These are phyloP conservation scores for Alternaria sp. DNA, from an alignment of 2,329 filamentous ascomycete genomes.

Conservation along the genomic window DNA sequence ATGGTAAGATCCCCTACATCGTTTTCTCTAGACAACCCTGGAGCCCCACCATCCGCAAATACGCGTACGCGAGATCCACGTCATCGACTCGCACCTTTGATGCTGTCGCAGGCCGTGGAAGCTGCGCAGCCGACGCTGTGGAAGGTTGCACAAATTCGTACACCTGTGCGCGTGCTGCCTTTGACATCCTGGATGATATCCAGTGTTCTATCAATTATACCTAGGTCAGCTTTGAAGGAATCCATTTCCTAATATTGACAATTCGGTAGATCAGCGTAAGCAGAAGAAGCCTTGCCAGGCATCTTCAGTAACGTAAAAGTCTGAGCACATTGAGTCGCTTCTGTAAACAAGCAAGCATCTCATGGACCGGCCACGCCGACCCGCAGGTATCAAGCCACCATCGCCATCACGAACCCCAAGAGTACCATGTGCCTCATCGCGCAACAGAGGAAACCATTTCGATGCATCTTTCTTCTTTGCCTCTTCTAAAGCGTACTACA, in stretches of 20 bases:
- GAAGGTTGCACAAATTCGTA: background rate
- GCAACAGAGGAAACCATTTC: no score
- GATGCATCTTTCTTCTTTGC: background rate
- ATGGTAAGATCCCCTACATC: background rate
- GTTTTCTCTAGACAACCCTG: constrained; percentile 9
- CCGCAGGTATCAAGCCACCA: background rate
- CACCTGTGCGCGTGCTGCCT: background rate
- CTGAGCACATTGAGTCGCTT: background rate
- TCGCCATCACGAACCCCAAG: background rate
- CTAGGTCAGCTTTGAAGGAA: background rate
- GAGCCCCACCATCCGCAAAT: constrained; percentile 33
- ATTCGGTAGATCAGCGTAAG: background rate
- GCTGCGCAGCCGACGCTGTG: background rate
- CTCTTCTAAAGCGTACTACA: background rate
- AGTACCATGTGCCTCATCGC: background rate
- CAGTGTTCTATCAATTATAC: background rate
- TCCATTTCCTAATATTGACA: background rate
- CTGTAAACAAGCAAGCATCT: background rate
- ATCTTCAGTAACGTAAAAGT: background rate
- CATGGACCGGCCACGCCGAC: background rate
- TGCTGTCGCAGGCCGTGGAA: background rate
- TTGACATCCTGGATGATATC: background rate
- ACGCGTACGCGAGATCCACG: constrained; percentile 35
- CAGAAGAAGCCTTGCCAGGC: background rate
- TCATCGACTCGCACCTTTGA: constrained; percentile 20